Evolutionary conservation across 441 rosid species (phyloP), one percentile per base, ranked within the genome.

Genomic region (Populus trichocarpa): DNA sequence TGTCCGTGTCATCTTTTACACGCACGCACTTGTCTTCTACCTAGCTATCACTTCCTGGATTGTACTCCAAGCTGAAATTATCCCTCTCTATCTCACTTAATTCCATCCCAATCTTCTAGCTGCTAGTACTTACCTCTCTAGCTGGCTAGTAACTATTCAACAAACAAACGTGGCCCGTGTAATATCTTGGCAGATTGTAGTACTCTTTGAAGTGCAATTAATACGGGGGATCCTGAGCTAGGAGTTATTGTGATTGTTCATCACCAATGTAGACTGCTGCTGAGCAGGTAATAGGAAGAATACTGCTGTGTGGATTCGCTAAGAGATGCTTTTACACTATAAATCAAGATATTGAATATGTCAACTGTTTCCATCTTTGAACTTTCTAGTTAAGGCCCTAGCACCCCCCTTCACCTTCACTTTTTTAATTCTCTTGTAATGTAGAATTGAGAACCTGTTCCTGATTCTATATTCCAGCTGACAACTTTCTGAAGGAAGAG

Each of bases 391-490:
- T 46, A 35, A 69, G 71, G 50, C 23, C 50, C 50, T 14, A 0
- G 4, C 6, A 0, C 8, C 8, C n/a, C n/a, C n/a, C 11, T 11
- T 1, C 40, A 10, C 68, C 5, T 23, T 70, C 67, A 9, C 23
- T 22, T 22, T n/a, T 59, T 9, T 9, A n/a, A n/a, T 22, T 3
- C 7, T 61, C 26, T 36, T 66, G 63, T 59, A 66, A 33, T 65
- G 46, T 30, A 66, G 73, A 46, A 38, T 50, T 72, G 67, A 78
- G 81, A 81, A 63, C 69, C 70, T 71, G 26, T 61, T 50, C 42
- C 32, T 8, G 80, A 76, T 78, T 84, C 80, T 38, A 57, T 69
- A 75, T 73, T 80, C 87, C 72, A 70, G 71, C 61, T 7, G 32
- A n/a, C 72, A 26, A 71, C 76, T 78, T 80, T 80, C 67, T 66